phyloP scores from a whole-genome alignment of 1,139 yeast genomes.

The Taiozyma onychis region DNA sequence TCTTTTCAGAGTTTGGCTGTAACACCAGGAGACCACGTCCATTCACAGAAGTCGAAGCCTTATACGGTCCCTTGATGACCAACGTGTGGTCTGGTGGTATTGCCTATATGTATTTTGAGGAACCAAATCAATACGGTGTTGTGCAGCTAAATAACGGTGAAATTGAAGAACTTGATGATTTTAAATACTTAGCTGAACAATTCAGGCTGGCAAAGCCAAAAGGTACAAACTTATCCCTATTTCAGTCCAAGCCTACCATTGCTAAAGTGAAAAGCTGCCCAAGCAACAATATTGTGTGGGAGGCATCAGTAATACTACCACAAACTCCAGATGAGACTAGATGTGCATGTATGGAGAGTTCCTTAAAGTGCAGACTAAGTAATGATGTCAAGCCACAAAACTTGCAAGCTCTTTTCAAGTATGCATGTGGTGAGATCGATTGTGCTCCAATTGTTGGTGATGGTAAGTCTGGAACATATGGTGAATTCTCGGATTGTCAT shows the following conservation, averaged over 20 bases:
- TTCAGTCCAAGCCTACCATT: slow-evolving; percentile 1
- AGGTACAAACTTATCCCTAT: slow-evolving; percentile 24
- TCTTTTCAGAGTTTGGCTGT: slow-evolving; percentile 62
- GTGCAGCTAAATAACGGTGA: slow-evolving; percentile 48
- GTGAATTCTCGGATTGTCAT: slow-evolving; percentile 52
- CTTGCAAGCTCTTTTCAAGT: slow-evolving; percentile 33
- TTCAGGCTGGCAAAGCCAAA: slow-evolving; percentile 32
- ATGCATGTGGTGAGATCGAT: slow-evolving; percentile 44
- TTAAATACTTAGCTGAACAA: slow-evolving; percentile 28
- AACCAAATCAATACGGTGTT: slow-evolving; percentile 74
- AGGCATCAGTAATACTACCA: slow-evolving; percentile 42
- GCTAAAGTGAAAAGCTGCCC: slow-evolving; percentile 26
- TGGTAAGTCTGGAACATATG: slow-evolving; percentile 48
- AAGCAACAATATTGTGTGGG: slow-evolving; percentile 30
- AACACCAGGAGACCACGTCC: slow-evolving; percentile 49
- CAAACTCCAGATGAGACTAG: slow-evolving; percentile 46
- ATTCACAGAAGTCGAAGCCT: slow-evolving; percentile 61
- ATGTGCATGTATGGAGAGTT: slow-evolving; percentile 51
- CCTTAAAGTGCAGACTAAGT: slow-evolving; percentile 44
- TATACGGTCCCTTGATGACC: slow-evolving; percentile 60
- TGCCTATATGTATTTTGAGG: slow-evolving; percentile 86
- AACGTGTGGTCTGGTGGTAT: slow-evolving; percentile 90
- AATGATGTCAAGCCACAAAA: slow-evolving; percentile 31
- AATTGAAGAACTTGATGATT: slow-evolving; percentile 40
- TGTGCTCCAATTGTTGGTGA: slow-evolving; percentile 47